Percentiles rank a stretch among this genome's conserved stretches.
Evolutionary conservation across 2,329 filamentous ascomycete genomes (phyloP).

Genomic region (Nigrospora oryzae): DNA sequence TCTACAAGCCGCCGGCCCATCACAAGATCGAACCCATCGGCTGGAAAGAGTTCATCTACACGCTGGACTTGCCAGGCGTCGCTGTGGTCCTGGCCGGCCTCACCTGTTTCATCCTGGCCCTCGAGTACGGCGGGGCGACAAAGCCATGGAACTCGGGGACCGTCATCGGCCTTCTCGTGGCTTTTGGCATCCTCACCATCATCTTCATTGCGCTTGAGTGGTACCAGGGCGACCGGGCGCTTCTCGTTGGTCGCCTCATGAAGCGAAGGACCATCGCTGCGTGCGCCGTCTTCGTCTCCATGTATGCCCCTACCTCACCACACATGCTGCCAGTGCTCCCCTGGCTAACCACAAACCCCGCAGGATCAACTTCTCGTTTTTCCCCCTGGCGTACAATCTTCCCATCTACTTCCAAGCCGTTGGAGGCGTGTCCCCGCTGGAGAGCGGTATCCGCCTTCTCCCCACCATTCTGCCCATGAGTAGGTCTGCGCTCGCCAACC

Average conservation of each 20-base stretch:
- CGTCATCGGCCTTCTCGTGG: slow-evolving; percentile 28
- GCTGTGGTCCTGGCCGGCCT: slow-evolving; percentile 11
- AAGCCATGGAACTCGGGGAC: slow-evolving; percentile 5
- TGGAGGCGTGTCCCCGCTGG: slow-evolving; percentile 23
- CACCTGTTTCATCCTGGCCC: slow-evolving; percentile 17
- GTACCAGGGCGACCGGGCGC: slow-evolving; percentile 23
- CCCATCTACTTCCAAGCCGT: slow-evolving; percentile 41
- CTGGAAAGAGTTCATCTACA: slow-evolving; percentile 9
- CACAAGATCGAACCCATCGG: slow-evolving; percentile 1
- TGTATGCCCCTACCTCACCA: slow-evolving; percentile 4
- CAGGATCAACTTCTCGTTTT: slow-evolving; percentile 7
- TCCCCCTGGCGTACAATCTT: slow-evolving; percentile 27
- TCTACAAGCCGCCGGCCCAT: slow-evolving; percentile 14
- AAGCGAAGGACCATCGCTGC: slow-evolving; percentile 23
- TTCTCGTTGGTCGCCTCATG: slow-evolving; percentile 27
- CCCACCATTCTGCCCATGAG: slow-evolving; percentile 11
- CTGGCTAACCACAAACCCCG: neutral
- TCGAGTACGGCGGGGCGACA: slow-evolving; percentile 25
- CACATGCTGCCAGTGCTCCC: too few species aligned
- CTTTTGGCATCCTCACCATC: slow-evolving; percentile 26
- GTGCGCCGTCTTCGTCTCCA: slow-evolving; percentile 4
- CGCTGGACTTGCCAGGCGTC: slow-evolving; percentile 15
- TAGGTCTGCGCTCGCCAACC: neutral
- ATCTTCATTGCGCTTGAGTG: slow-evolving; percentile 28
- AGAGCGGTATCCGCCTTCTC: slow-evolving; percentile 29